Evolutionary conservation across 2,329 filamentous ascomycete genomes (phyloP), one percentile per base, ranked within the genome.

Genomic region (Thelonectria blattea): DNA sequence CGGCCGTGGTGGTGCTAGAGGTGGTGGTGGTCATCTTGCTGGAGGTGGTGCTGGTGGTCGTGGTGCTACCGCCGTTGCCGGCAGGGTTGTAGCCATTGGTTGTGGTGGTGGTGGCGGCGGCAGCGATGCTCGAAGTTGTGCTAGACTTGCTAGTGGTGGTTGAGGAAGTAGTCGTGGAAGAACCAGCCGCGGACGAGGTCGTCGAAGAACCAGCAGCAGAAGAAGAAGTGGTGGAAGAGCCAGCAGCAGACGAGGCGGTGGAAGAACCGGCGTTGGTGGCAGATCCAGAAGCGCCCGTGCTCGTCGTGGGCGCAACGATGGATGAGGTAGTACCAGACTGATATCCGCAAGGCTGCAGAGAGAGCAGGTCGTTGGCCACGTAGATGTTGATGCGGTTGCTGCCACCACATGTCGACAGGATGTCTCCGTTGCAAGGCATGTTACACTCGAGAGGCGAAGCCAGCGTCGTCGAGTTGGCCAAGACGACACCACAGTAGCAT

Each of bases 401-500:
- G 15, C 81, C 81, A 68, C 82, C 82, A 62, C 81, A 84, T 10
- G 63, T 78, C 58, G 78, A 61, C 42, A 51, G 64, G 1, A 63
- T 48, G 63, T 85, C 76, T 18, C 85, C 86, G 11, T 75, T 77
- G 73, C 86, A 88, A 41, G 80, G 71, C 68, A 81, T 79, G 62
- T 77, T 75, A 72, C 86, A 88, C 42, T 80, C 71, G 14, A 65
- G 64, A 20, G 68, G 60, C 50, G 75, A 70, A 11, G 76, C 78
- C 32, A 74, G 67, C 32, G 60, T 61, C 5, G 78, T 81, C 56
- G 76, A 74, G 63, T 81, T 82, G 41, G 82, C 84, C 34, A 87
- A 75, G 27, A 86, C 78, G 41, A 81, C 80, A 46, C 82, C 82
- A 65, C 82, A 84, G 69, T 77, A 83, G 64, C 81, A 84, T 65